Evolutionary conservation across 306 rosid genomes (phyloP), one percentile per base, ranked within the genome.

Genomic region (Canavalia ensiformis): DNA sequence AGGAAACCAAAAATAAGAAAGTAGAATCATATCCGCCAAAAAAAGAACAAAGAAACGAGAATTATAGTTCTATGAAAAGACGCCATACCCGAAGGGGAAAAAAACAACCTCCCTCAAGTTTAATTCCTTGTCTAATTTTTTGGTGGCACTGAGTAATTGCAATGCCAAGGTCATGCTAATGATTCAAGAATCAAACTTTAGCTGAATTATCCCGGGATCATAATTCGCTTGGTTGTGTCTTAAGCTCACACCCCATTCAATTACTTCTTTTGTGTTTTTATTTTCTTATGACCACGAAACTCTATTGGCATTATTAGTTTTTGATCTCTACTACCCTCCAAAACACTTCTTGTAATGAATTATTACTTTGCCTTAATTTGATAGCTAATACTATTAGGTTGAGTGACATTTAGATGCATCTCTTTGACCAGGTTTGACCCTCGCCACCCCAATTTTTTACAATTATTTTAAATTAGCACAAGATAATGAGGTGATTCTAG

Each of bases 401-500:
- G 42, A 47, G 28, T 42, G 54, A 44, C 31, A 42, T 2, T 44
- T 67, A 18, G 0, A 1, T 10, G 45, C 11, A 3, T 35, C 66
- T 62, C 45, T 62, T 34, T 34, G 25, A 62, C 44, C 68, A 12
- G 44, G 68, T 33, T 11, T 25, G 49, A 46, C 18, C 57, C 69
- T 74, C 30, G 29, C 2, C 37, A 74, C 55, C 68, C 45, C 33
- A 57, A 41, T 52, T 72, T 34, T 37, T 54, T 4, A 5, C n/a
- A 54, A 18, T 34, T 11, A 56, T 5, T 39, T 73, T 25, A 74
- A 6, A 28, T 30, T 58, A 57, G 56, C 57, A 74, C 8, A 33
- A 11, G 68, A 74, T 42, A 34, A 31, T 66, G 55, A 74, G 33
- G 18, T 66, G 80, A 12, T 34, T 42, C 57, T 49, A 9, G 34